Conservation (phyloP, 345 rosid species). For the Lepidium africanum region DNA sequence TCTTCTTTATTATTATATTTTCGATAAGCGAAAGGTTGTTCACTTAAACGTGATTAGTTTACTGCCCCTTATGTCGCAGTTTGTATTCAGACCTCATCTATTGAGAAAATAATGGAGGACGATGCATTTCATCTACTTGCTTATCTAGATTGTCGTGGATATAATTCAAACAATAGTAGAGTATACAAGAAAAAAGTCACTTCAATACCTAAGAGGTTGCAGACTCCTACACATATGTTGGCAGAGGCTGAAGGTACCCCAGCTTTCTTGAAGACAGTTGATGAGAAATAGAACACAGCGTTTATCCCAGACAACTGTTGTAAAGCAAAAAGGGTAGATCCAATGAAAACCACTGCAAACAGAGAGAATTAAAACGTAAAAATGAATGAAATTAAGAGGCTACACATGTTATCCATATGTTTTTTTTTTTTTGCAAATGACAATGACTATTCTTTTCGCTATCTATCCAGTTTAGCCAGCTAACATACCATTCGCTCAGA, state of each 20-base stretch:
- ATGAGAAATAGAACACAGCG: constrained; percentile 92
- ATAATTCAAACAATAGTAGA: constrained; percentile 1
- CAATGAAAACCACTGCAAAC: constrained; percentile 95
- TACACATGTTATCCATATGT: constrained; percentile 7
- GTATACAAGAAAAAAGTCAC: neutral
- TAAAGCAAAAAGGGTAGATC: constrained; percentile 86
- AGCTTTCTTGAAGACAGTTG: constrained; percentile 82
- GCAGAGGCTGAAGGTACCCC: constrained; percentile 88
- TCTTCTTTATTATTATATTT: constrained; percentile 1
- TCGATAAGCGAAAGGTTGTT: neutral
- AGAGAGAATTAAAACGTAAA: constrained; percentile 22
- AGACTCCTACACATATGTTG: constrained; percentile 69
- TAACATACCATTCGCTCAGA: constrained; percentile 8
- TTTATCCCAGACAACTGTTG: constrained; percentile 98
- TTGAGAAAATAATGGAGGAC: neutral
- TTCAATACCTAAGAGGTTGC: constrained; percentile 67
- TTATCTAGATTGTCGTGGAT: neutral
- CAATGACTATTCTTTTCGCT: neutral
- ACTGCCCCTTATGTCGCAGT: neutral
- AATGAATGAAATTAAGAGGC: constrained; percentile 30
- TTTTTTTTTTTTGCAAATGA: constrained; percentile 15
- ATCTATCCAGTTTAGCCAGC: constrained; percentile 4
- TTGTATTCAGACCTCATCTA: neutral
- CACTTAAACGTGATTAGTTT: neutral
- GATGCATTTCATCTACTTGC: neutral